Base-by-base conservation (phyloP, 2,329 filamentous ascomycete genomes). In the Colletotrichum tofieldiae region DNA sequence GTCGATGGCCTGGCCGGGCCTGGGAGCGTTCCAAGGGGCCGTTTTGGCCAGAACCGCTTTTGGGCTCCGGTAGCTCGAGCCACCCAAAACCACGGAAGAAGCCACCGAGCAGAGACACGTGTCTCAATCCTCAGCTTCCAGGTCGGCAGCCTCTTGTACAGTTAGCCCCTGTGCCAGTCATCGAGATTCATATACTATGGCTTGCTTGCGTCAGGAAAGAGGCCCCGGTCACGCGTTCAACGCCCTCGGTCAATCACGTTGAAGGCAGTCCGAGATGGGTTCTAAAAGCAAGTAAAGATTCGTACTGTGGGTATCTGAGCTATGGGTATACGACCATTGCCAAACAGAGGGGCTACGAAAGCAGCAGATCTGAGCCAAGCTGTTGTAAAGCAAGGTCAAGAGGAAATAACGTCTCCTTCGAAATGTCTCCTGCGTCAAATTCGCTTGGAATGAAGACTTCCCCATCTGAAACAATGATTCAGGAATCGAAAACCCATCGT, bases 41-140 rank as follows among this genome's bases (percentile, higher is more conserved):
- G 54, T 56, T 56, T 26, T 56, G 35, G 54, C 54, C 54, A 37
- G 35, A 56, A 39, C 35, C 35, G 35, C 54, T 7, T 6, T 39
- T 9, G 35, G n/a, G 20, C 52, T 1, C 35, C 8, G n/a, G 54
- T 23, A 11, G 12, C 45, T 20, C 37, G 18, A 26, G n/a, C 18
- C 29, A 29, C 26, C 49, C 59, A 32, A 47, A 18, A n/a, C 41
- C 32, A 16, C 39, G 55, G 45, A 37, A 23, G 5, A 23, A 52
- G 37, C 7, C 32, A 32, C 32, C 43, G 12, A 47, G 23, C 2
- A 65, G 61, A 70, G 61, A 70, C 67, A 66, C 29, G 20, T 60
- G 55, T 67, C 63, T 67, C 55, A 26, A 29, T 59, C 16, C 63
- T 61, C 37, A 60, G 54, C 62, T 54, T n/a, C 23, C n/a, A 16